These are phyloP conservation scores for Sphagnum contortum DNA, from an alignment of 225 moss, liverwort and hornwort species.

Conservation along the genomic window DNA sequence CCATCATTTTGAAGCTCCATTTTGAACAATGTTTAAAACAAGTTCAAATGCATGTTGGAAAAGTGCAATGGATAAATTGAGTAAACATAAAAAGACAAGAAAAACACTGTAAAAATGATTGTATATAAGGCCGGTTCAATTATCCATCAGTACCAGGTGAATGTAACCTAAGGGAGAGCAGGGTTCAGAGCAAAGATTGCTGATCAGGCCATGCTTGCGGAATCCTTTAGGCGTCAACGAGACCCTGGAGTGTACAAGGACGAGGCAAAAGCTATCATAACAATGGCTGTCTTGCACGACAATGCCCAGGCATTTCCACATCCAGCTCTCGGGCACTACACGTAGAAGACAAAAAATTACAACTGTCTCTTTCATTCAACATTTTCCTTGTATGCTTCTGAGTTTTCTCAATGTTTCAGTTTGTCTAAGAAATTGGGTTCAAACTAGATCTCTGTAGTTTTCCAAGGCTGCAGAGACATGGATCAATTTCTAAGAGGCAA, in stretches of 20 bases:
- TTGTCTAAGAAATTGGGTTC: background rate
- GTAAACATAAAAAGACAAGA: too few relatives aligned
- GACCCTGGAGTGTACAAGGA: conserved; percentile 75
- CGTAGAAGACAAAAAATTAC: too few relatives aligned
- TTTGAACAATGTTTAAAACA: background rate
- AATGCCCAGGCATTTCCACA: conserved; percentile 53
- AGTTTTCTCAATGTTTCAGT: background rate
- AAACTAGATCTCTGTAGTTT: background rate
- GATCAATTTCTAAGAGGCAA: background rate
- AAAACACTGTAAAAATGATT: too few relatives aligned
- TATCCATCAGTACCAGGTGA: too few relatives aligned
- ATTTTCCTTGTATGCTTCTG: background rate
- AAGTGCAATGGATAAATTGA: too few relatives aligned
- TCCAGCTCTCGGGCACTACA: too few relatives aligned
- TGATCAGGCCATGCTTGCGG: conserved; percentile 55
- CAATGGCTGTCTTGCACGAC: conserved; percentile 81
- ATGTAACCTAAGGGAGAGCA: background rate
- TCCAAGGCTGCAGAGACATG: background rate
- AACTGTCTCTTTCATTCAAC: background rate
- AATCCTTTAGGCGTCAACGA: conserved; percentile 59
- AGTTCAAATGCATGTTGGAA: too few relatives aligned
- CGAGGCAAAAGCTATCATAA: conserved; percentile 64
- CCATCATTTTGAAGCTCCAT: background rate
- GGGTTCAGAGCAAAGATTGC: conserved; percentile 36
- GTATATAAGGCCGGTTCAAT: too few relatives aligned